Evolutionary conservation across 805 yeast genomes (phyloP), one percentile per base, ranked within the genome.

Genomic region (Candida argentea): DNA sequence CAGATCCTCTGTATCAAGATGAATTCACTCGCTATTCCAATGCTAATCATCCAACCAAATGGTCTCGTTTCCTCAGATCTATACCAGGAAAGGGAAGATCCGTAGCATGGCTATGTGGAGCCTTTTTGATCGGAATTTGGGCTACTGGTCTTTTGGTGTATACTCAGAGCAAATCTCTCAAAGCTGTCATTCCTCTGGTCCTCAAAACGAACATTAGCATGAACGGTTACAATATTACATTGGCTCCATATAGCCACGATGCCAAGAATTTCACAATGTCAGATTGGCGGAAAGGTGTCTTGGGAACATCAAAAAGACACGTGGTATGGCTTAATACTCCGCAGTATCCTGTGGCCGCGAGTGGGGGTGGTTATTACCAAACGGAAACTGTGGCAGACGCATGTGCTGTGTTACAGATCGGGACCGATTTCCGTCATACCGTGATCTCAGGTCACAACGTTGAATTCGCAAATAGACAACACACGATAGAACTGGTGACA

Each of bases 401-500:
- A 8, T 47, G 39, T 20, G 37, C 44, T 3, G 36, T 61, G 5
- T 39, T 38, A n/a, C 52, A 50, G 33, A 35, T 43, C 0, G 51
- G 59, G 32, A 33, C 53, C 3, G 35, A 34, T 2, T 65, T 35
- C 31, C 35, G 34, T 21, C 47, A 43, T 20, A 39, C 45, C 2
- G 28, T 70, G 4, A 43, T 61, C 13, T 52, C 50, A 11, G 22
- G 43, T 5, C 26, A 29, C 4, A 52, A 44, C 16, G 65, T 81
- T 30, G 38, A 39, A 0, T 70, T 63, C 42, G 50, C 61, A 2
- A 73, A 62, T 37, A 43, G 44, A 27, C 55, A 55, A 35, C 51
- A 53, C 38, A 35, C 50, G 22, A 40, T 50, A 2, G 37, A 44
- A 0, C 52, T 49, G 2, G 49, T 70, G 25, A 26, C 35, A 0